Percentiles rank a stretch among this genome's conserved stretches.
phyloP scores from a whole-genome alignment of 2,329 filamentous ascomycete species.

The Zopfia rhizophila region DNA sequence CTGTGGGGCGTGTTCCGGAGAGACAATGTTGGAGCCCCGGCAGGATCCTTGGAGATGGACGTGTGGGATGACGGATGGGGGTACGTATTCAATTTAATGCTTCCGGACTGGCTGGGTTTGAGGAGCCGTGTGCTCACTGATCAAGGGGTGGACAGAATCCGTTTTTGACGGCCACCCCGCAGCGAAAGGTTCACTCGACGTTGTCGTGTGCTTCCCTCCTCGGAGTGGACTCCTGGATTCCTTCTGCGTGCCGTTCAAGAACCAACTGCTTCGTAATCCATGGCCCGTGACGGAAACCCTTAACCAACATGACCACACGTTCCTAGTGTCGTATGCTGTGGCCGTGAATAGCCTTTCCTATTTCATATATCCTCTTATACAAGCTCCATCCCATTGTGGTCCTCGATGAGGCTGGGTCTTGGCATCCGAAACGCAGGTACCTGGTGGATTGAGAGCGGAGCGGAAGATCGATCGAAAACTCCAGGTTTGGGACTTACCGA shows the following conservation, averaged over 20 bases:
- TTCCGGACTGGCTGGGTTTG: not conserved
- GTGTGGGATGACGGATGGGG: constrained; percentile 38
- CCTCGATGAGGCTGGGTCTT: constrained; percentile 7
- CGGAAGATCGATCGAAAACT: constrained; percentile 11
- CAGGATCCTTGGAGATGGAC: constrained; percentile 25
- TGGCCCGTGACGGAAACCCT: too few relatives aligned
- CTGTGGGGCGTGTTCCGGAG: constrained; percentile 3
- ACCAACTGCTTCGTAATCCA: too few relatives aligned
- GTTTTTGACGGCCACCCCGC: not conserved
- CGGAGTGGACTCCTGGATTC: too few relatives aligned
- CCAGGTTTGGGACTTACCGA: not conserved
- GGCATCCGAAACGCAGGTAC: constrained; percentile 18
- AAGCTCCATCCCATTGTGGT: too few relatives aligned
- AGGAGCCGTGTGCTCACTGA: not conserved
- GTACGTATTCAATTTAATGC: constrained; percentile 43
- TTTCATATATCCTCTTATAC: too few relatives aligned
- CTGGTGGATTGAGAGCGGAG: constrained; percentile 7
- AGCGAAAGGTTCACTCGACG: not conserved
- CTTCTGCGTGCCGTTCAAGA: too few relatives aligned
- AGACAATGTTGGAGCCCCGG: too few relatives aligned
- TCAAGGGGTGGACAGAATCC: not conserved
- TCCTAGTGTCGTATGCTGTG: too few relatives aligned
- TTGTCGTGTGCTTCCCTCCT: constrained; percentile 37
- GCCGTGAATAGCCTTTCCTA: too few relatives aligned
- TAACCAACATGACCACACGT: too few relatives aligned